Conservation (phyloP, 768 basidiomycete species). For the Cystobasidium tubakii region DNA sequence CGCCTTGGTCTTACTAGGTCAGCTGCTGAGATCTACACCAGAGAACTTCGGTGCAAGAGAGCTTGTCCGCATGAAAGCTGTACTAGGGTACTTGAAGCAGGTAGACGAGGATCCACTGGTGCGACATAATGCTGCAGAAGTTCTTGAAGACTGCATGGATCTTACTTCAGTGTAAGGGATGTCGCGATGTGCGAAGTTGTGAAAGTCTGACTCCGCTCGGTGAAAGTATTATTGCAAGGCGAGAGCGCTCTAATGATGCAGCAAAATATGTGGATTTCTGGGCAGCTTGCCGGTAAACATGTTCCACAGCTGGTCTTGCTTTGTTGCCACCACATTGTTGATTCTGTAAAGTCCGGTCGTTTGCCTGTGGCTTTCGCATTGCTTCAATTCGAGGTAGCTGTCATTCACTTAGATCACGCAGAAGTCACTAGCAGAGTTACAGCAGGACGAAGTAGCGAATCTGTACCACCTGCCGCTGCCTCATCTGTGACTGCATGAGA, state of each 20-base stretch:
- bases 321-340: neutral
- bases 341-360: neutral
- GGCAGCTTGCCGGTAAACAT: too few species aligned
- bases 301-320: slow-evolving; percentile 3
- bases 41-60: slow-evolving; percentile 49
- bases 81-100: slow-evolving; percentile 63
- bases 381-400: too few species aligned
- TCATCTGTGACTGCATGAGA: neutral
- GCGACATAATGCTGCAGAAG: slow-evolving; percentile 47
- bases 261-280: too few species aligned
- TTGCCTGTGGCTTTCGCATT: too few species aligned
- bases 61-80: slow-evolving; percentile 57
- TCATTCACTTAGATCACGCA: too few species aligned
- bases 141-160: slow-evolving; percentile 33
- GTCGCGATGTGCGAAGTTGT: too few species aligned
- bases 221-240: too few species aligned
- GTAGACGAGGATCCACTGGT: slow-evolving; percentile 70
- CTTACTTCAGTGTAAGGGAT: slow-evolving; percentile 1
- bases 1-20: slow-evolving; percentile 71
- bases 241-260: too few species aligned
- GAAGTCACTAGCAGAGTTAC: neutral
- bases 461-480: neutral
- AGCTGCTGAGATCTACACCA: slow-evolving; percentile 59
- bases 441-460: too few species aligned
- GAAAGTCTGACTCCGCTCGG: too few species aligned